These are phyloP conservation scores for Coelastrella sp. DNA, from an alignment of 139 green algal genomes.

Conservation along the genomic window DNA sequence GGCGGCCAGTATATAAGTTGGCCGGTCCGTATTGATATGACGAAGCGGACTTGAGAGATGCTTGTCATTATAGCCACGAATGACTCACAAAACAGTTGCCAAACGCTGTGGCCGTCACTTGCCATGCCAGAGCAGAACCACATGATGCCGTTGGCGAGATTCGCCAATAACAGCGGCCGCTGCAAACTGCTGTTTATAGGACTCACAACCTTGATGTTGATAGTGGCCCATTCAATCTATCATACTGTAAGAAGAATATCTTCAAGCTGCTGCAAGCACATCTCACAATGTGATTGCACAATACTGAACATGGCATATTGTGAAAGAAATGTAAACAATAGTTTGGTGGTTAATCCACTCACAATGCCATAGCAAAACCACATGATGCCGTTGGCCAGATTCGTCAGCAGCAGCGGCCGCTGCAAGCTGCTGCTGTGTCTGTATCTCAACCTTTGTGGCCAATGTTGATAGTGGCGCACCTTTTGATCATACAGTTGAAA, in stretches of 20 bases:
- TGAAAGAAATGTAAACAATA: neutral
- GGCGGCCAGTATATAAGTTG: no score
- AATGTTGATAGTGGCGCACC: neutral
- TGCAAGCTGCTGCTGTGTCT: slow-evolving; percentile 1
- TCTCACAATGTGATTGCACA: no score
- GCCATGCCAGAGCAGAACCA: neutral
- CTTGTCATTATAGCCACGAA: no score
- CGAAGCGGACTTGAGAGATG: no score
- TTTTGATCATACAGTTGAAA: no score
- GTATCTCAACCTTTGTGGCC: neutral
- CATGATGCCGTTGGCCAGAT: slow-evolving; percentile 8
- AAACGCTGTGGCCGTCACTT: no score
- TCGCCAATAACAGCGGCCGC: neutral
- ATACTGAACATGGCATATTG: neutral
- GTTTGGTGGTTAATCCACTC: neutral
- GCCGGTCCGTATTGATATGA: no score
- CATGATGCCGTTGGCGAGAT: slow-evolving; percentile 6
- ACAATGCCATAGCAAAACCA: slow-evolving; percentile 14
- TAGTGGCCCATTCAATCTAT: neutral
- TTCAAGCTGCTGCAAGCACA: no score
- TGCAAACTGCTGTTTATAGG: neutral
- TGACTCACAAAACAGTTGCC: no score
- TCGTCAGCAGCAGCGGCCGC: neutral
- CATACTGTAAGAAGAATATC: no score
- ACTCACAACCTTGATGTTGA: neutral